Percentiles rank a stretch among this genome's conserved stretches.
phyloP scores from a whole-genome alignment of 192 early-diverging fungal species.

The Kappamyces sp. region DNA sequence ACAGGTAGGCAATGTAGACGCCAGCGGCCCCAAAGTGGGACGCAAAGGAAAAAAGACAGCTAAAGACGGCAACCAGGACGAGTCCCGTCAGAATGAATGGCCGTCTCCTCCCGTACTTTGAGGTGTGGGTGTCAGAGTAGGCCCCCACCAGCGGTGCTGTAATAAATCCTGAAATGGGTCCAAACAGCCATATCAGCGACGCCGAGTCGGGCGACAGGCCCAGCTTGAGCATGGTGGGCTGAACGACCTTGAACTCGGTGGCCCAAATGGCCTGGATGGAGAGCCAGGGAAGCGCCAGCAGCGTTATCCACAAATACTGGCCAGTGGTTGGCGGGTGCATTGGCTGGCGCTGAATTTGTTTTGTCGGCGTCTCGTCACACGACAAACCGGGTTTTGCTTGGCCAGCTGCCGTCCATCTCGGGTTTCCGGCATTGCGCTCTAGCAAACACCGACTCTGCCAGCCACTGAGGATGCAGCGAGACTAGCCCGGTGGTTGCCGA shows the following conservation, averaged over 20 bases:
- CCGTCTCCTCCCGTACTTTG: slow-evolving; percentile 20
- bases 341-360: too few relatives aligned
- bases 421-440: too few relatives aligned
- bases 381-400: too few relatives aligned
- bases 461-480: too few relatives aligned
- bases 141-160: slow-evolving; percentile 20
- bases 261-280: slow-evolving; percentile 23
- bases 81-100: slow-evolving; percentile 24
- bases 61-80: neutral
- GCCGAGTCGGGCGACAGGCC: slow-evolving; percentile 3
- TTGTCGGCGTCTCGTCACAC: too few relatives aligned
- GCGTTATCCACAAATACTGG: too few relatives aligned
- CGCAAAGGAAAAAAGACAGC: slow-evolving; percentile 15
- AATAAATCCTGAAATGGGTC: slow-evolving; percentile 25
- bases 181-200: slow-evolving; percentile 15
- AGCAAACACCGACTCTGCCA: too few relatives aligned
- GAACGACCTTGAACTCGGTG: slow-evolving; percentile 18
- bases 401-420: too few relatives aligned
- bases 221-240: neutral
- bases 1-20: slow-evolving; percentile 17
- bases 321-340: too few relatives aligned
- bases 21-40: neutral
- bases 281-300: slow-evolving; percentile 23
- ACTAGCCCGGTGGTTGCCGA: too few relatives aligned
- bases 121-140: slow-evolving; percentile 18